A percentile compares a stretch with the other conserved stretches of the same genome.
phyloP scores from a whole-genome alignment of 495 filamentous ascomycete species.

The Chaetomium tenue region DNA sequence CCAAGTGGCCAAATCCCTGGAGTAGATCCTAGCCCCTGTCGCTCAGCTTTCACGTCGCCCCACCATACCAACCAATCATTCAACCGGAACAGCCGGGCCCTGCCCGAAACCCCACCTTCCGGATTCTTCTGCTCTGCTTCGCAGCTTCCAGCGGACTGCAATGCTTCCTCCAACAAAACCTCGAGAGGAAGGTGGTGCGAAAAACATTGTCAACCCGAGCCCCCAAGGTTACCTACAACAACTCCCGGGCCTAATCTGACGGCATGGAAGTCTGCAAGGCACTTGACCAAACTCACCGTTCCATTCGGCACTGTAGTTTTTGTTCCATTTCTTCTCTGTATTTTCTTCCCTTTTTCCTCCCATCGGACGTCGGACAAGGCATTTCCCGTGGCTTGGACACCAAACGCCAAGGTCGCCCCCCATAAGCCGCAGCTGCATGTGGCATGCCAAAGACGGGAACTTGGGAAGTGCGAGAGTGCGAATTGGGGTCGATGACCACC shows the following conservation, averaged over 20 bases:
- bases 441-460: not conserved
- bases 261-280: not conserved
- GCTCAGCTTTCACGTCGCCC: not conserved
- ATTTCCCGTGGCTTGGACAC: slow-evolving; percentile 6
- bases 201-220: no score
- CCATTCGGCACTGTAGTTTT: not conserved
- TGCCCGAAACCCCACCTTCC: not conserved
- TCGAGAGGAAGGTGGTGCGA: not conserved
- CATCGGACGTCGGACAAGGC: not conserved
- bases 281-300: not conserved
- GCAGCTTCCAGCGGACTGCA: not conserved
- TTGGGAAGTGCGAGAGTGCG: not conserved
- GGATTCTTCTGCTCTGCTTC: not conserved
- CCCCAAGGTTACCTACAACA: not conserved
- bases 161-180: not conserved
- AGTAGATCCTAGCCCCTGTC: not conserved
- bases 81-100: not conserved
- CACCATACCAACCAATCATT: not conserved
- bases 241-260: not conserved
- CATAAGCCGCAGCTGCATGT: not conserved
- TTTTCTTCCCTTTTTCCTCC: not conserved
- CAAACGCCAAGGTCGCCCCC: not conserved
- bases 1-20: not conserved
- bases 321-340: not conserved
- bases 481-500: not conserved